phyloP scores from a whole-genome alignment of 1,284 basidiomycete species.

The Farysia itapuensis region DNA sequence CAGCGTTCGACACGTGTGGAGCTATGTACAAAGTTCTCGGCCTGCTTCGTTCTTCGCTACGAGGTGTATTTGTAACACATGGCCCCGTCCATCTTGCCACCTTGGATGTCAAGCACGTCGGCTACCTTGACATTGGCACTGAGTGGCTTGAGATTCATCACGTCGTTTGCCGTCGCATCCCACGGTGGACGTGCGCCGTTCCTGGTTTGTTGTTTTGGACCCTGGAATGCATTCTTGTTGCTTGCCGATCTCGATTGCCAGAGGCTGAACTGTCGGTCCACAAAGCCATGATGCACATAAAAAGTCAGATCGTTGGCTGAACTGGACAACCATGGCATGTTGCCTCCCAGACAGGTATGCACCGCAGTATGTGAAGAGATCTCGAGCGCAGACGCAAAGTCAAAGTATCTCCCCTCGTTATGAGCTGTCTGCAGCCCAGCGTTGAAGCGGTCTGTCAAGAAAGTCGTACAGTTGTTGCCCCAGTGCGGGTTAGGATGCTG shows the following conservation, averaged over 20 bases:
- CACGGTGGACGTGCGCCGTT: slow-evolving; percentile 4
- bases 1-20: too few relatives aligned
- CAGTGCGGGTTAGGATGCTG: slow-evolving; percentile 5
- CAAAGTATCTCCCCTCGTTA: slow-evolving; percentile 15
- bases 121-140: slow-evolving; percentile 9
- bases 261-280: slow-evolving; percentile 5
- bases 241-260: slow-evolving; percentile 10
- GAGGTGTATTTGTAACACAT: slow-evolving; percentile 31
- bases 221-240: slow-evolving; percentile 15
- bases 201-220: slow-evolving; percentile 16
- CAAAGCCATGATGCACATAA: slow-evolving; percentile 3
- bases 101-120: slow-evolving; percentile 16
- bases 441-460: slow-evolving; percentile 12
- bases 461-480: slow-evolving; percentile 19
- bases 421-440: slow-evolving; percentile 6
- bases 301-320: slow-evolving; percentile 12
- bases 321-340: slow-evolving; percentile 16
- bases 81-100: slow-evolving; percentile 10
- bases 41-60: too few relatives aligned
- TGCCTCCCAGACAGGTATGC: slow-evolving; percentile 22
- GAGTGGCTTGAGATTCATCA: slow-evolving; percentile 18
- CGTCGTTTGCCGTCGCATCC: slow-evolving; percentile 9
- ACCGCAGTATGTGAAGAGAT: slow-evolving; percentile 15
- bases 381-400: slow-evolving; percentile 20
- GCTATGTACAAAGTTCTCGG: too few relatives aligned